These are phyloP conservation scores for Aspergillus tubingensis DNA, from an alignment of 2,329 filamentous ascomycete species.

Conservation along the genomic window DNA sequence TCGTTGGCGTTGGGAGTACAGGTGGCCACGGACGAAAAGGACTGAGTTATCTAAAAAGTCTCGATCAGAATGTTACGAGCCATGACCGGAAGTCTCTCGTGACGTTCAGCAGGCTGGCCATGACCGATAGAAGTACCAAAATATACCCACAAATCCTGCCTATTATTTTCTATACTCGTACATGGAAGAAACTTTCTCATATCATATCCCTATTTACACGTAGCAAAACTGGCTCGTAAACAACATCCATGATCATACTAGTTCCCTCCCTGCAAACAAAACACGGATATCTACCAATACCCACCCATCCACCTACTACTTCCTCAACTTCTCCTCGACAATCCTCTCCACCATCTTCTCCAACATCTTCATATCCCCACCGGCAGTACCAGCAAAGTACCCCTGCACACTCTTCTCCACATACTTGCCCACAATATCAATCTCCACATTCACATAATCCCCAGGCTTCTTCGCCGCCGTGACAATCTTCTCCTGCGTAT, in stretches of 20 bases:
- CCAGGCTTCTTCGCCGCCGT: conserved; percentile 75
- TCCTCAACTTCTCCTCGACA: conserved; percentile 68
- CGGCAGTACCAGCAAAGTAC: conserved; percentile 60
- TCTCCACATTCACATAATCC: conserved; percentile 87
- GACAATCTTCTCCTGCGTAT: conserved; percentile 91
- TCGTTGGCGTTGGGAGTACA: neutral
- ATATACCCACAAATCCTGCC: conserved; percentile 19
- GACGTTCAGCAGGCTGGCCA: neutral
- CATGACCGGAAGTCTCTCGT: neutral
- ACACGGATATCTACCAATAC: neutral
- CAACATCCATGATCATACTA: neutral
- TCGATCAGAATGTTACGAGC: neutral
- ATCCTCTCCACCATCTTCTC: conserved; percentile 74
- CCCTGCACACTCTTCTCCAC: conserved; percentile 78
- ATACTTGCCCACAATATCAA: conserved; percentile 74
- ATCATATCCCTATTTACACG: neutral
- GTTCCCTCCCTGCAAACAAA: neutral
- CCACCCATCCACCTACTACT: conserved; percentile 18
- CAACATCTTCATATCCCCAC: conserved; percentile 54
- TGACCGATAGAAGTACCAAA: conserved; percentile 13
- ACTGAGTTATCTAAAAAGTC: neutral
- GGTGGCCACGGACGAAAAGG: neutral
- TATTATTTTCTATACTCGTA: neutral
- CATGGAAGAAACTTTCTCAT: neutral
- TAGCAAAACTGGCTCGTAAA: neutral